Evolutionary conservation across 345 rosid genomes (phyloP).

Genomic region (Draba incana): DNA sequence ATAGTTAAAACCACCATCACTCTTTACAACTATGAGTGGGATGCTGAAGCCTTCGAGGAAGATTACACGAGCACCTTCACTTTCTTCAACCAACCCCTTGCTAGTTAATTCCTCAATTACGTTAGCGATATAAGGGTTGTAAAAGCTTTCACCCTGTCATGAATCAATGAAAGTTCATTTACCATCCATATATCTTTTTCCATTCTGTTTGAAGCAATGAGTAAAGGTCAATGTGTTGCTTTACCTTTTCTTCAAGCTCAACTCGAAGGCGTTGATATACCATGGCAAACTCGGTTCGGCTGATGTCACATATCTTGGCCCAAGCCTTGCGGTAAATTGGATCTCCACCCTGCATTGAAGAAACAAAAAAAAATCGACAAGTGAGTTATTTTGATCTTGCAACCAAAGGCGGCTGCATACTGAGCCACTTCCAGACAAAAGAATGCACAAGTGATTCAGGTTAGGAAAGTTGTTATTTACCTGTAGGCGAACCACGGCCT

Average conservation of each 20-base stretch:
- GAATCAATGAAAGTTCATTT: conserved; percentile 24
- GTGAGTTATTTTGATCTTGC: conserved; percentile 17
- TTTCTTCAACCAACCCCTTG: conserved; percentile 79
- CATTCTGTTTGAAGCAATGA: conserved; percentile 9
- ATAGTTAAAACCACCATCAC: conserved; percentile 95
- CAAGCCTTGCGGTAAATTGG: conserved; percentile 75
- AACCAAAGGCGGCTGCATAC: conserved; percentile 10
- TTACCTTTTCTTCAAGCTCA: conserved; percentile 87
- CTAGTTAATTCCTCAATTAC: conserved; percentile 58
- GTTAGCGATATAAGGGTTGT: conserved; percentile 73
- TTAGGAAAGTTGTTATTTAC: conserved; percentile 41
- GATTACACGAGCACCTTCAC: conserved; percentile 93
- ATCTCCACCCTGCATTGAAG: conserved; percentile 73
- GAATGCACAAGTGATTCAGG: not conserved
- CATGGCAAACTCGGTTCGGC: conserved; percentile 76
- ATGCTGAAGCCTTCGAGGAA: conserved; percentile 71
- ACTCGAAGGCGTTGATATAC: conserved; percentile 83
- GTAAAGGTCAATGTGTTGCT: conserved; percentile 3
- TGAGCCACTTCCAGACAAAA: conserved; percentile 18
- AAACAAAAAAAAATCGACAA: conserved; percentile 7
- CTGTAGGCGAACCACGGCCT: conserved; percentile 95
- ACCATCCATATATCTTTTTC: conserved; percentile 8
- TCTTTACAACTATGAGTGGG: conserved; percentile 96
- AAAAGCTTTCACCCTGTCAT: conserved; percentile 96
- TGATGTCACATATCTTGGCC: conserved; percentile 77